These are phyloP conservation scores for Xylaria scruposa DNA, from an alignment of 495 filamentous ascomycete genomes.

Conservation along the genomic window DNA sequence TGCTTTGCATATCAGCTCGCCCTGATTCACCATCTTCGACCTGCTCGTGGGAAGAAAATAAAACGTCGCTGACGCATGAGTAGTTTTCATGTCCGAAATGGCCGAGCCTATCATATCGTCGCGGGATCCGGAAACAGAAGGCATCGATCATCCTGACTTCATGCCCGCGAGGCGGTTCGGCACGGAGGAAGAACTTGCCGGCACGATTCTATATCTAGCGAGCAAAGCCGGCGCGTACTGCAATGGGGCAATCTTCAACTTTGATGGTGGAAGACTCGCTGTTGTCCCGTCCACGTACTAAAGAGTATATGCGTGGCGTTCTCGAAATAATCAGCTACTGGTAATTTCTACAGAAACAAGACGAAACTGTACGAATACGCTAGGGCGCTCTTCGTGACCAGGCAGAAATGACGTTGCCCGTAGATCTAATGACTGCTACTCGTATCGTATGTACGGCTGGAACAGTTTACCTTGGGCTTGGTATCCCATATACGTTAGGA, in stretches of 20 bases:
- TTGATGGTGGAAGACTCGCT: slow-evolving; percentile 62
- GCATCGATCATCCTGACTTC: slow-evolving; percentile 37
- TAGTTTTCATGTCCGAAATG: slow-evolving; percentile 66
- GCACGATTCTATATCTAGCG: slow-evolving; percentile 51
- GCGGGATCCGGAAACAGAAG: slow-evolving; percentile 52
- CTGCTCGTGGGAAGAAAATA: neutral
- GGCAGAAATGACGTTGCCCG: neutral
- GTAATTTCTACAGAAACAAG: neutral
- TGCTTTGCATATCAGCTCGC: neutral
- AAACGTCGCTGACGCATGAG: neutral
- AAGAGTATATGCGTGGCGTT: slow-evolving; percentile 24
- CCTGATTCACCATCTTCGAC: neutral
- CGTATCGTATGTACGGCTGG: neutral
- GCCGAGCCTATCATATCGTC: slow-evolving; percentile 44
- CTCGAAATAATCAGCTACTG: neutral
- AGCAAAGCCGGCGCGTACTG: slow-evolving; percentile 64
- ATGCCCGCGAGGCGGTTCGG: slow-evolving; percentile 62
- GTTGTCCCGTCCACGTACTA: slow-evolving; percentile 55
- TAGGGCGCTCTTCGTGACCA: neutral
- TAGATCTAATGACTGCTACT: neutral
- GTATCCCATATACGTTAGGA: too few species aligned
- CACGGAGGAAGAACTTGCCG: slow-evolving; percentile 64
- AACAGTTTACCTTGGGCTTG: too few species aligned
- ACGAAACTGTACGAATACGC: neutral
- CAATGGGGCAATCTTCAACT: slow-evolving; percentile 60